Percentiles rank a stretch among this genome's conserved stretches.
Conservation (phyloP, 2,329 filamentous ascomycete genomes). For the Xylariales sp. region DNA sequence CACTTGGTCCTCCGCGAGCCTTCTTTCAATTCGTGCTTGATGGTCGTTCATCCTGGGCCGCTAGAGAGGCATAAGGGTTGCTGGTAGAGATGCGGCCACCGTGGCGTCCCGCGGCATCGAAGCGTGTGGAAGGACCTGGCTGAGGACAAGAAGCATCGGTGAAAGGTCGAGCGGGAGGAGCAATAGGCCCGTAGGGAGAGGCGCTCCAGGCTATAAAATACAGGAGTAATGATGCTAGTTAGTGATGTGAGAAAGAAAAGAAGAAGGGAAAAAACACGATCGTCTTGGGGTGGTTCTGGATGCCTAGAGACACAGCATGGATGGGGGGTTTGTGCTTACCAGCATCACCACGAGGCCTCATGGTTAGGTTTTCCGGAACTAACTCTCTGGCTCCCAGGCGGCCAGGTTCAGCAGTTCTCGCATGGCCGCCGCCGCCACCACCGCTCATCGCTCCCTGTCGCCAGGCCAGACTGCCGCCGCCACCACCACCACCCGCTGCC, state of each 20-base stretch:
- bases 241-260: too few species aligned
- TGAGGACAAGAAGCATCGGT: not conserved
- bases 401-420: too few species aligned
- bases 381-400: too few species aligned
- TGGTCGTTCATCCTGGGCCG: slow-evolving; percentile 13
- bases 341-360: too few species aligned
- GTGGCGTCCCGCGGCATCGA: not conserved
- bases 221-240: too few species aligned
- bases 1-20: too few species aligned
- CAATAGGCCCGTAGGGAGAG: slow-evolving; percentile 26
- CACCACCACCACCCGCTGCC: not conserved
- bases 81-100: slow-evolving; percentile 7
- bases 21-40: too few species aligned
- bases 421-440: not conserved
- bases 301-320: too few species aligned
- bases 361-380: too few species aligned
- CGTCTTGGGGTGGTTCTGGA: too few species aligned
- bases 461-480: not conserved
- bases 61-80: slow-evolving; percentile 23
- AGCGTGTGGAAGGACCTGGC: not conserved
- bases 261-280: too few species aligned
- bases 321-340: too few species aligned
- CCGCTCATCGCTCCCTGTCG: not conserved
- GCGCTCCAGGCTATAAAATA: slow-evolving; percentile 14
- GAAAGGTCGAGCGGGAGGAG: slow-evolving; percentile 17